Percentiles rank a stretch among this genome's conserved stretches.
Evolutionary conservation across 805 yeast species (phyloP).

Genomic region (Kockiozyma suomiensis): DNA sequence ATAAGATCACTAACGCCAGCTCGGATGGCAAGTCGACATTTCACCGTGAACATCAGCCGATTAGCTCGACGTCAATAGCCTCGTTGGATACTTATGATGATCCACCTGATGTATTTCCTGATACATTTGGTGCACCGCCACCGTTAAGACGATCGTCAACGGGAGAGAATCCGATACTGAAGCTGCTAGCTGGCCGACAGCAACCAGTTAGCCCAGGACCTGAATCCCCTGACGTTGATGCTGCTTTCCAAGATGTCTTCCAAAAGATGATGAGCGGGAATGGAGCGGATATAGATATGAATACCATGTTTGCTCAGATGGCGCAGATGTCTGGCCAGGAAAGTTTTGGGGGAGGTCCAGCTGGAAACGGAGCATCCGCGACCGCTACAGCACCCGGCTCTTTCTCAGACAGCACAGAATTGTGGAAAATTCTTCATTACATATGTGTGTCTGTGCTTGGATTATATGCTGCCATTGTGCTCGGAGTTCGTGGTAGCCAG

Average conservation of each 20-base stretch:
- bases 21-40: slow-evolving; percentile 3
- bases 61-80: not conserved
- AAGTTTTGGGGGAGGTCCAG: not conserved
- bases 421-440: slow-evolving; percentile 18
- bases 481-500: slow-evolving; percentile 22
- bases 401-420: not conserved
- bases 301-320: slow-evolving; percentile 11
- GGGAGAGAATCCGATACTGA: slow-evolving; percentile 25
- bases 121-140: not conserved
- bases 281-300: slow-evolving; percentile 12
- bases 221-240: slow-evolving; percentile 7
- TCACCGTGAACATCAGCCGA: slow-evolving; percentile 12
- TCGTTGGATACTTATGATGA: slow-evolving; percentile 9
- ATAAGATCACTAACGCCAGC: slow-evolving; percentile 27
- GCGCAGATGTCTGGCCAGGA: slow-evolving; percentile 8
- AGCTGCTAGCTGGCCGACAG: slow-evolving; percentile 24
- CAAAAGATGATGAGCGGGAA: slow-evolving; percentile 9
- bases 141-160: slow-evolving; percentile 1
- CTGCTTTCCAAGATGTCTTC: slow-evolving; percentile 15
- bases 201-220: slow-evolving; percentile 4
- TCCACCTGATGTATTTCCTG: slow-evolving; percentile 20
- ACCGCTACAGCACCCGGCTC: not conserved
- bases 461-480: slow-evolving; percentile 12
- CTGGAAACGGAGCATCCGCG: not conserved
- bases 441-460: slow-evolving; percentile 17